Base-by-base conservation (phyloP, 257 asterid genomes). In the Nicotiana benthamiana region DNA sequence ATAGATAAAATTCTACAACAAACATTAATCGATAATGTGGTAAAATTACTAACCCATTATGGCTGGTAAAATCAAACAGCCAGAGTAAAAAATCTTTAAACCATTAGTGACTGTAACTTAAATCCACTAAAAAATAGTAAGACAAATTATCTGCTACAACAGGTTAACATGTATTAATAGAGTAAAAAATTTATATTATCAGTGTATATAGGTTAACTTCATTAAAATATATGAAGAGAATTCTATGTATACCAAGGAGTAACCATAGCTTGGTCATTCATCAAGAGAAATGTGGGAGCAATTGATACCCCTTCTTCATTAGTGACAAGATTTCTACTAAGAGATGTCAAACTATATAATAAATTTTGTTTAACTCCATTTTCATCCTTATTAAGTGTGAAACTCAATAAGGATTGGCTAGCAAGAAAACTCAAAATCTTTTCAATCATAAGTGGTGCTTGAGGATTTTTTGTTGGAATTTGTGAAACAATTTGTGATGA, bases 361-460 rank as follows among this genome's bases (percentile, higher is more conserved):
- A 62, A 16, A 53, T 9, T 75, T 43, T 12, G 26, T 2, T 32
- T 43, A 75, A 9, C 18, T 63, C 77, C 82, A 65, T 64, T 46
- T 27, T 80, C 65, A 54, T 13, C 64, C 51, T 57, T 26, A 17
- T n/a, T 48, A 22, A 26, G 68, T 20, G 27, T 70, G 27, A 63
- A 80, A 18, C 17, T 80, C 27, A 80, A 63, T 18, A 80, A 51
- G 17, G 83, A 80, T 11, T 80, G 43, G n/a, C 56, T 80, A 1
- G 83, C 63, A 57, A 81, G 80, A 26, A 81, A 57, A 13, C 72
- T 43, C 51, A 81, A 48, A 54, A 81, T 81, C 80, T 57, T 57
- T 30, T 81, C 83, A 30, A 66, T 48, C 83, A 80, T 80, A 24
- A 53, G 51, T 65, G 77, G 22, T 3, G 82, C 76, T 22, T 79